phyloP scores from a whole-genome alignment of 768 basidiomycete genomes.

The Galerina sulciceps region DNA sequence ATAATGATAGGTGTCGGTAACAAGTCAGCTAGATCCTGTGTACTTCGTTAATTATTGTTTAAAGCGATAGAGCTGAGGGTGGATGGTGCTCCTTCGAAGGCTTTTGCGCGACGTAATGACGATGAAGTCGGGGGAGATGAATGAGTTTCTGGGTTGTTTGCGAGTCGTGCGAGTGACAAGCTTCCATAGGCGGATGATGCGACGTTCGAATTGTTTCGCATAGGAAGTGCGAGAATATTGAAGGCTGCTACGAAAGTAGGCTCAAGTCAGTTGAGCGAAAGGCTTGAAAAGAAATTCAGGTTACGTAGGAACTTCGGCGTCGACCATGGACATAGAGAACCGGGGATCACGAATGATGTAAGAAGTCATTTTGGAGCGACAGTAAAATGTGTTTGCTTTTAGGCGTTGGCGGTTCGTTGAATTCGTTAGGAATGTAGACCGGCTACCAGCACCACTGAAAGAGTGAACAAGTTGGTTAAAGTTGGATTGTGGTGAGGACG shows the following conservation, averaged over 20 bases:
- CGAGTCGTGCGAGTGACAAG: conserved; percentile 56
- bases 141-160: conserved; percentile 53
- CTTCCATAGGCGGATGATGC: conserved; percentile 66
- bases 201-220: conserved; percentile 57
- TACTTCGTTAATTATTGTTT: conserved; percentile 4
- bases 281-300: neutral
- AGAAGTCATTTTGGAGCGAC: conserved; percentile 8
- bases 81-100: conserved; percentile 46
- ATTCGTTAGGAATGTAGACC: conserved; percentile 13
- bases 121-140: conserved; percentile 64
- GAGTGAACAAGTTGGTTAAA: conserved; percentile 21
- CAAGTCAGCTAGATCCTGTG: neutral
- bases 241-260: neutral
- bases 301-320: conserved; percentile 19
- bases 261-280: neutral
- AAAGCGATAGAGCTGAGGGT: conserved; percentile 27
- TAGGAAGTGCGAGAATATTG: conserved; percentile 31
- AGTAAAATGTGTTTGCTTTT: neutral
- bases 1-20: neutral
- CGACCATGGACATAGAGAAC: conserved; percentile 34
- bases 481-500: conserved; percentile 12
- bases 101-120: conserved; percentile 52
- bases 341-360: conserved; percentile 30
- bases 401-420: neutral
- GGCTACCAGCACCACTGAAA: conserved; percentile 23